These are phyloP conservation scores for Selaginella moellendorffii DNA, from an alignment of 75 land plant genomes.

Conservation along the genomic window DNA sequence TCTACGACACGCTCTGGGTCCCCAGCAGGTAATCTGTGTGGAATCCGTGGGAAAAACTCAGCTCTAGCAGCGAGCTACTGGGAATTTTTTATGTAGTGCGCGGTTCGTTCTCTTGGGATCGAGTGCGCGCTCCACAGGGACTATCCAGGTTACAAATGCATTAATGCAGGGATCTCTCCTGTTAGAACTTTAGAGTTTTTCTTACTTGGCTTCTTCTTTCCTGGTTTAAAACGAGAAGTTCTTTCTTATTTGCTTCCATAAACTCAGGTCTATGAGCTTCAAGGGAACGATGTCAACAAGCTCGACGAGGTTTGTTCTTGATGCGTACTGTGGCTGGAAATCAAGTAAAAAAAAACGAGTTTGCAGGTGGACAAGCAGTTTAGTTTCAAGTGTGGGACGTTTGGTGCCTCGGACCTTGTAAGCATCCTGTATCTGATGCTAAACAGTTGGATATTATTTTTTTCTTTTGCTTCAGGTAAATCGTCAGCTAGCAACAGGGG, in stretches of 20 bases:
- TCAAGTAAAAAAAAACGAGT: not conserved
- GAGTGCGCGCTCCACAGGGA: slow-evolving; percentile 19
- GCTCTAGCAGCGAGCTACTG: not conserved
- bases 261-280: slow-evolving; percentile 27
- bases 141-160: no score
- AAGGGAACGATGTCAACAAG: slow-evolving; percentile 24
- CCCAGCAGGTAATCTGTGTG: slow-evolving; percentile 17
- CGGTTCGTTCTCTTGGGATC: slow-evolving; percentile 28
- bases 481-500: slow-evolving; percentile 31
- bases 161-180: no score
- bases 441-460: no score
- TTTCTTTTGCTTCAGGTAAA: slow-evolving; percentile 16
- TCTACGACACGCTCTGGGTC: slow-evolving; percentile 31
- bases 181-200: no score
- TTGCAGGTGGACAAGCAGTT: slow-evolving; percentile 20
- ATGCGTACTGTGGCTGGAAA: no score
- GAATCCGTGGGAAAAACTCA: not conserved
- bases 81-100: slow-evolving; percentile 20
- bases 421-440: no score
- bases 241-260: not conserved
- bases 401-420: slow-evolving; percentile 25
- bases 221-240: not conserved
- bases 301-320: slow-evolving; percentile 22
- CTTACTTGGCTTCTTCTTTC: not conserved
- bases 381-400: slow-evolving; percentile 32